Evolutionary conservation across 768 basidiomycete species (phyloP), one percentile per base, ranked within the genome.

Genomic region (Cyclocybe cylindracea): DNA sequence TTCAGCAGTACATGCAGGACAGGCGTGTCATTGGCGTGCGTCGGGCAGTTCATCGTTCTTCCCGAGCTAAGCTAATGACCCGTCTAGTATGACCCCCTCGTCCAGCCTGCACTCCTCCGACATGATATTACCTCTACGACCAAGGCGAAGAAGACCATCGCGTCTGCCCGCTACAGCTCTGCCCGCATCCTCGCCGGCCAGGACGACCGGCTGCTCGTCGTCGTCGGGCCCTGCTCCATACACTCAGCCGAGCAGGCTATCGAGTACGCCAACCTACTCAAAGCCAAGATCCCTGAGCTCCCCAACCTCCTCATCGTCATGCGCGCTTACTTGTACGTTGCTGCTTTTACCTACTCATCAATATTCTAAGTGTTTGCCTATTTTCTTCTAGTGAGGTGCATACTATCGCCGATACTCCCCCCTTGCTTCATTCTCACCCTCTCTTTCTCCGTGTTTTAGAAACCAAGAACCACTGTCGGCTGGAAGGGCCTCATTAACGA

Each of bases 401-500:
- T 38, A 11, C 37, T 5, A 33, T 4, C 5, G 14, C 33, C 42
- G 11, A 8, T 39, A 9, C n/a, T 43, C 31, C 34, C 42, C 18
- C 34, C 42, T 38, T 45, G 16, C 35, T 13, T 34, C 7, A 35
- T 39, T 13, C 50, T 19, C 16, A 39, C 14, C 45, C 44, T 48
- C 44, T 36, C 19, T 56, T 7, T 49, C 59, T 53, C 32, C 61
- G 39, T 39, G 42, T 24, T 49, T 56, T 67, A 96, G 84, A 96
- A 98, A 85, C 97, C 94, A 0, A 82, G 96, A 51, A 98, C 96
- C 29, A 98, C 94, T 2, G 94, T 98, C 43, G 95, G 95, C 60
- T 98, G 91, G 91, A 98, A 99, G 74, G 97, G 96, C 36, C 78
- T 91, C 62, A 90, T 89, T 66, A 93, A 93, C 68, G 96, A 98